Conservation (phyloP, 768 basidiomycete species). For the Lyophyllum semitale region DNA sequence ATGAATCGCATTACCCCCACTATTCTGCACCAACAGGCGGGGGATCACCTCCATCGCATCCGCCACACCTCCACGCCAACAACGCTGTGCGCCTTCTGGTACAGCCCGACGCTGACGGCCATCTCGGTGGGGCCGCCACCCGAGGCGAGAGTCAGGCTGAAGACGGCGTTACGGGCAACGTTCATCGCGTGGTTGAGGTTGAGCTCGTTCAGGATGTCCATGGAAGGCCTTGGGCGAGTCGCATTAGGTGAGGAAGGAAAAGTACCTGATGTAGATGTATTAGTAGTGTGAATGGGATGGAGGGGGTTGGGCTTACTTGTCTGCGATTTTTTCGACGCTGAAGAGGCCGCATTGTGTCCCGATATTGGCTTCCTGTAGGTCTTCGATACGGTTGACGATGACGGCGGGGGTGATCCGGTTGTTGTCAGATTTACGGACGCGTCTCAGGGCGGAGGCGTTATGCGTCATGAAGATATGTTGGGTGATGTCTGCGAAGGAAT, state of each 20-base stretch:
- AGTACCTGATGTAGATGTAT: constrained; percentile 56
- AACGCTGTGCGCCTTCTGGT: constrained; percentile 75
- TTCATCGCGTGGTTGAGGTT: constrained; percentile 98
- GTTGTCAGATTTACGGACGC: constrained; percentile 99
- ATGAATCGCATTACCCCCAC: constrained; percentile 92
- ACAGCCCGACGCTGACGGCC: constrained; percentile 90
- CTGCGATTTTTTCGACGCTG: constrained; percentile 95
- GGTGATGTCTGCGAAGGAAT: constrained; percentile 68
- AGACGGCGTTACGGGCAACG: constrained; percentile 95
- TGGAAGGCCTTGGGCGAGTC: constrained; percentile 91
- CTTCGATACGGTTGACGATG: constrained; percentile 95
- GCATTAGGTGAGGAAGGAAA: constrained; percentile 96
- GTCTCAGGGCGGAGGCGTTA: constrained; percentile 89
- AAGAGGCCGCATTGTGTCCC: constrained; percentile 96
- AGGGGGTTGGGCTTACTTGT: constrained; percentile 60
- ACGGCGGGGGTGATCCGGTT: constrained; percentile 97
- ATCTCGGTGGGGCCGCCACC: constrained; percentile 98
- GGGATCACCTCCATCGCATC: constrained; percentile 99
- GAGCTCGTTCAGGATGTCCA: constrained; percentile 97
- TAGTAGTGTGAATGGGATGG: background rate
- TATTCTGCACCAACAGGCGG: constrained; percentile 91
- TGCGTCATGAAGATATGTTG: constrained; percentile 88
- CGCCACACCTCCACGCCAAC: constrained; percentile 88
- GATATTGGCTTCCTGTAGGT: constrained; percentile 88
- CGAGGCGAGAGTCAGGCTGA: constrained; percentile 89